Base-by-base conservation (phyloP, 2,329 filamentous ascomycete genomes). In the Ceratocystis alfenasii region DNA sequence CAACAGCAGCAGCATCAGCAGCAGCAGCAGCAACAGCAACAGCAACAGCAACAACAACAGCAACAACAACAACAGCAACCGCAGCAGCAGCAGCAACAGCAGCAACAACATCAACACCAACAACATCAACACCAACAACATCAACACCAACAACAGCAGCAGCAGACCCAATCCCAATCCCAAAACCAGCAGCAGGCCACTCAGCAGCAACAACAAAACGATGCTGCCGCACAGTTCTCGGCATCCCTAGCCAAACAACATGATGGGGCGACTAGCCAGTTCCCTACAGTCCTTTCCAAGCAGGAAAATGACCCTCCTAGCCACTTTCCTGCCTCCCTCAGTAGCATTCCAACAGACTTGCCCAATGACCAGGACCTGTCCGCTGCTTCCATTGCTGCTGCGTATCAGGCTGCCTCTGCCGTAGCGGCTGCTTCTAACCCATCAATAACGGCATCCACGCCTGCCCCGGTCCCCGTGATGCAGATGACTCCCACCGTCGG, bases 151-250 rank as follows among this genome's bases (percentile, higher is more conserved):
- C 67, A 64, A 30, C 69, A 33, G 6, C 30, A 33, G 6, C 53
- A 44, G 20, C 63, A 65, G 45, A 25, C 28, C 28, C 28, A 28
- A 28, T 28, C 28, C 28, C 28, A 4, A 28, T 3, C 59, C 6
- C 59, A 62, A 2, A 17, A 15, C 4, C 60, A 62, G 8, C 60
- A 55, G 45, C 20, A 66, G 28, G 63, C 33, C 6, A 69, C 66
- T 28, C 69, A 60, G 30, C 69, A 63, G 50, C 65, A 62, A 46
- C 67, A 65, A 30, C 69, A 70, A 30, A 50, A 62, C 15, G 66
- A 69, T 65, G 57, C 66, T 33, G 50, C 66, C 8, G 65, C 68
- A 5, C 66, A 65, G 28, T 65, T 67, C 48, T 62, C 66, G 5
- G 46, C 66, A 7, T 55, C 63, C 5, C n/a, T 67, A n/a, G 62